A percentile compares a stretch with the other conserved stretches of the same genome.
These are phyloP conservation scores for Xylariaceae sp. DNA, from an alignment of 2,329 filamentous ascomycete species.

Conservation along the genomic window DNA sequence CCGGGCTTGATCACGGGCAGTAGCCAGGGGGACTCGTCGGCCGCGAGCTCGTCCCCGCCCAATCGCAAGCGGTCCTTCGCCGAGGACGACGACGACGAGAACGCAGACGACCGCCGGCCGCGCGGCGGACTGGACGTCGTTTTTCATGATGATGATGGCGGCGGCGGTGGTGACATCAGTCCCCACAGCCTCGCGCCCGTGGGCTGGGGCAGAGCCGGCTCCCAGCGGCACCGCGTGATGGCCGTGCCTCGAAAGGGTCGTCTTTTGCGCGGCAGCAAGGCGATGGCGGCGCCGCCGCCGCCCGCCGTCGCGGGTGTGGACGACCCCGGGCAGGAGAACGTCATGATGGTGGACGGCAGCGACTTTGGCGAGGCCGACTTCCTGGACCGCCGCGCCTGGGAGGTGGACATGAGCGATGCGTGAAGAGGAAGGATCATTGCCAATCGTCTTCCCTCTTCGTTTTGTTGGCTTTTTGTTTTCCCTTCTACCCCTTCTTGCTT, in stretches of 20 bases:
- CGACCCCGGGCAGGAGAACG: conserved; percentile 38
- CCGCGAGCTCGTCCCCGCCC: conserved; percentile 10
- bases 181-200: conserved; percentile 31
- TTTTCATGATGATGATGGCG: conserved; percentile 22
- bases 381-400: conserved; percentile 35
- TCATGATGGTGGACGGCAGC: conserved; percentile 28
- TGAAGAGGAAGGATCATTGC: too few species aligned
- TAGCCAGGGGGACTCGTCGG: conserved; percentile 43
- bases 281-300: conserved; percentile 12
- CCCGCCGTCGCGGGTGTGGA: too few species aligned
- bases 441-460: too few species aligned
- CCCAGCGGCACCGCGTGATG: conserved; percentile 34
- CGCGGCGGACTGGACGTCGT: conserved; percentile 18
- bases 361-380: conserved; percentile 69
- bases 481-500: too few species aligned
- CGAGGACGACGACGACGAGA: conserved; percentile 34
- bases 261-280: conserved; percentile 13
- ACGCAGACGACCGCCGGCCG: conserved; percentile 6
- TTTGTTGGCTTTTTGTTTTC: too few species aligned
- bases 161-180: conserved; percentile 32
- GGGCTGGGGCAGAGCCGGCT: conserved; percentile 24
- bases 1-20: conserved; percentile 47
- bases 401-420: conserved; percentile 34
- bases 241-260: conserved; percentile 35
- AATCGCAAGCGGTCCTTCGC: conserved; percentile 42